Base-by-base conservation (phyloP, 495 filamentous ascomycete genomes). In the Penicillium pulvis region DNA sequence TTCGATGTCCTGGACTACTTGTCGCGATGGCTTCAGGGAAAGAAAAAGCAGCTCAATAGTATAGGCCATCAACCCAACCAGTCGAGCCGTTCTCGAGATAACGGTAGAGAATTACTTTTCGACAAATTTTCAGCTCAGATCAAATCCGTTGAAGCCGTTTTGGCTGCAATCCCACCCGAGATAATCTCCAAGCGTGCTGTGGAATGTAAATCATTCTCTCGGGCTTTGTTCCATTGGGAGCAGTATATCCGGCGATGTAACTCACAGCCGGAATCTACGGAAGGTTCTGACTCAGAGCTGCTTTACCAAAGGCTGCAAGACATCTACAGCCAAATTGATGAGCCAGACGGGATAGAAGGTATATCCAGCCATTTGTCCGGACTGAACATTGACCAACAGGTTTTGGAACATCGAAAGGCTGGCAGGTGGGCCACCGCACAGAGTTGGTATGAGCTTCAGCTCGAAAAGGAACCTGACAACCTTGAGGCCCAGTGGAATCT, bases 401-500 rank as follows among this genome's bases (percentile, higher is more conserved):
- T 96, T 35, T 78, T 97, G 51, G 92, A 93, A 61, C 92, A 98
- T 69, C 84, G 87, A 36, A 97, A 95, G 67, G 90, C 91, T 36
- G 93, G 92, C n/a, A 83, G 93, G 68, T 99, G 93, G 94, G 90
- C 90, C n/a, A 91, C 94, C 50, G 95, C 91, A 44, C 93, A 97
- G 75, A 94, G 89, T 62, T 99, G 94, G 94, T 98, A 98, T 71
- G 92, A 98, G 68, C 81, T 95, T 36, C 85, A 89, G 58, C 82
- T 96, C 39, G 87, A 86, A 7, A 86, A 93, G 59, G 83, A 87
- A 45, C 92, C 95, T 1, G 78, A 86, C 44, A 86, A 97, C 70
- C 60, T 81, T 23, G 87, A 94, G 45, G 79, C 87, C 16, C 92
- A 98, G 69, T 80, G 88, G 58, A 87, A 96, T 68, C 83, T 98